Percentiles rank a stretch among this genome's conserved stretches.
phyloP scores from a whole-genome alignment of 2,329 filamentous ascomycete species.

The Hortaea werneckii region DNA sequence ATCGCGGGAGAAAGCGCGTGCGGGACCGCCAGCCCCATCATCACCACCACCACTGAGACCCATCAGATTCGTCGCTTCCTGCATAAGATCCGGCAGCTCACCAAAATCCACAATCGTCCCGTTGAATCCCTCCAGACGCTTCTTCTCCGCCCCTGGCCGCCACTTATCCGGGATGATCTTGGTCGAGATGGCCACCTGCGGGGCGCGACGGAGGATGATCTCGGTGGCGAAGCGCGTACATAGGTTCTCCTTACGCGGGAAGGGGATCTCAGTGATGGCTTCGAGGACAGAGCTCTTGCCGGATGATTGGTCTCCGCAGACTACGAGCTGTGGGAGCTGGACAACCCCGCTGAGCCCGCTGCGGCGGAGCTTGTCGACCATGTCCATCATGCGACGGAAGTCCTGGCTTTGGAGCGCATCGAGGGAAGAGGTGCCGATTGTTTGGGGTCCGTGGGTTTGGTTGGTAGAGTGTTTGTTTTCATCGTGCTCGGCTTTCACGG shows the following conservation, averaged over 20 bases:
- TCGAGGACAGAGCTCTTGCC: slow-evolving; percentile 58
- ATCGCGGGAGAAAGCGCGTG: slow-evolving; percentile 34
- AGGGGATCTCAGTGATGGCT: slow-evolving; percentile 51
- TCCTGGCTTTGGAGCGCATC: slow-evolving; percentile 33
- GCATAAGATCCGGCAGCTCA: slow-evolving; percentile 41
- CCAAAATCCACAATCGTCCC: slow-evolving; percentile 25
- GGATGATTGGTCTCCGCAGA: slow-evolving; percentile 50
- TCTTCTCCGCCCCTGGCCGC: slow-evolving; percentile 16
- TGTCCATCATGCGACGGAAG: slow-evolving; percentile 40
- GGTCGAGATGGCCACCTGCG: slow-evolving; percentile 8
- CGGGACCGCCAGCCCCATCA: neutral
- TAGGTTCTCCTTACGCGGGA: slow-evolving; percentile 45
- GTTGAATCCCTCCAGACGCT: slow-evolving; percentile 23
- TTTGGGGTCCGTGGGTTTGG: neutral
- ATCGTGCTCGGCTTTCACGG: neutral
- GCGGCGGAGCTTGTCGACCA: slow-evolving; percentile 42
- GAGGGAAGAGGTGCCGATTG: slow-evolving; percentile 4
- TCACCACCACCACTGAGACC: slow-evolving; percentile 29
- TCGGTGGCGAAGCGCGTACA: slow-evolving; percentile 56
- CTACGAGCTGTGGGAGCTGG: slow-evolving; percentile 33
- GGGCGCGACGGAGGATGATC: slow-evolving; percentile 40
- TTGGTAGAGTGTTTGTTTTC: neutral
- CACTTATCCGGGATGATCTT: slow-evolving; percentile 20
- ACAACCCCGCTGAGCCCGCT: slow-evolving; percentile 32
- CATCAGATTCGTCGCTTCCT: slow-evolving; percentile 43